These are phyloP conservation scores for Olyra latifolia DNA, from an alignment of 176 grass and related monocot genomes.

Conservation along the genomic window DNA sequence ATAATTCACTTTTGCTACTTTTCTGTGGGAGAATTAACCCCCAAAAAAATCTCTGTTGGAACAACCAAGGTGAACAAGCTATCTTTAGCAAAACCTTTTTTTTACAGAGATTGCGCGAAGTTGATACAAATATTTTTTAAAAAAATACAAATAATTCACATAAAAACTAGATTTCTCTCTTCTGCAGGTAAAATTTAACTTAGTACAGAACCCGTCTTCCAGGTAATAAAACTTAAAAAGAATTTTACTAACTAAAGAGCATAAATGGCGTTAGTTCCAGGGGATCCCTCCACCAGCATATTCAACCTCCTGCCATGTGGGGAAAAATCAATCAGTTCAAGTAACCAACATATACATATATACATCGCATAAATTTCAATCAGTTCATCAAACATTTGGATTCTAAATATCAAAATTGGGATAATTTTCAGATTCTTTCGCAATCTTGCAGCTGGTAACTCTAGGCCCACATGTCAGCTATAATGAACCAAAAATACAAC, in stretches of 20 bases:
- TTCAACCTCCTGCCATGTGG: slow-evolving; percentile 78
- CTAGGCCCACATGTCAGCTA: too few species aligned
- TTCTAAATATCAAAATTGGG: too few species aligned
- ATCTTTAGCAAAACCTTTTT: slow-evolving; percentile 4
- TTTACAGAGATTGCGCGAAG: background rate
- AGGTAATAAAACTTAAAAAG: slow-evolving; percentile 18
- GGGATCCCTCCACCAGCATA: slow-evolving; percentile 73
- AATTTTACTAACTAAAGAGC: background rate
- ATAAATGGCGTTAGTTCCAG: slow-evolving; percentile 27
- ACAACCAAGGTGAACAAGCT: background rate
- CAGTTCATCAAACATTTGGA: too few species aligned
- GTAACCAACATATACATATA: slow-evolving; percentile 8
- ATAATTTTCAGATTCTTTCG: too few species aligned
- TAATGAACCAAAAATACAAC: too few species aligned
- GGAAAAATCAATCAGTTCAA: slow-evolving; percentile 7
- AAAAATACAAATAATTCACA: slow-evolving; percentile 25
- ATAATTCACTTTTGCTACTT: background rate
- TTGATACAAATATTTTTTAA: slow-evolving; percentile 12
- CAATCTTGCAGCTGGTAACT: too few species aligned
- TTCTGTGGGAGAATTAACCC: background rate
- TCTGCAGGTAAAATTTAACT: slow-evolving; percentile 28
- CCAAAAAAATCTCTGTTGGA: background rate
- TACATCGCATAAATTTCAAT: background rate
- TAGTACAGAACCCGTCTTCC: slow-evolving; percentile 23
- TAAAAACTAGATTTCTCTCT: slow-evolving; percentile 30